Evolutionary conservation across 441 rosid genomes (phyloP), one percentile per base, ranked within the genome.

Genomic region (Croton laevigatus): DNA sequence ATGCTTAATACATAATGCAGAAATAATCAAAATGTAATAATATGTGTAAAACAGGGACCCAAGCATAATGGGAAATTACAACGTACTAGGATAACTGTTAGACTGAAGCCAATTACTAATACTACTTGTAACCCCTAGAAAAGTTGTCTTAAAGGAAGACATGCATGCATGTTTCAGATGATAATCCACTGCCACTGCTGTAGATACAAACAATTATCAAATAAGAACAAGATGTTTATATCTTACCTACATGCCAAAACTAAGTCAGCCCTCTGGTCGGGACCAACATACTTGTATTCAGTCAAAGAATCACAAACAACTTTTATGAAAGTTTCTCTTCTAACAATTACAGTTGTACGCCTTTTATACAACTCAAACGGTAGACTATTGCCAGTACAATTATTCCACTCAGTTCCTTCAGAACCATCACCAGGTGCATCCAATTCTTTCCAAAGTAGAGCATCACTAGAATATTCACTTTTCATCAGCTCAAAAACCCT

Each of bases 241-340:
- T 48, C 14, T 68, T 80, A 95, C 99, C 99, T 93, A 97, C 98
- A 95, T 36, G 99, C 98, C 78, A 95, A 83, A 82, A 83, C 77
- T 84, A 95, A 78, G 82, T 95, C 99, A 23, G 94, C 98, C 86
- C 92, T 87, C 83, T 93, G 98, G 76, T 95, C 84, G 57, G 87
- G 96, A 51, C 98, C 96, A 75, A 95, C 93, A 53, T 95, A 95
- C 86, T 93, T 92, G 69, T 95, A 95, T 52, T 95, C 93, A 65
- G 96, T 82, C 59, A 92, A 83, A 34, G 95, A 86, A 76, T 80
- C 83, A 69, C 97, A 93, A 44, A 95, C 96, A 76, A 89, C 85
- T 80, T 87, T 85, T 48, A 93, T 70, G 86, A 95, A 95, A 37
- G 81, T 73, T 62, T 85, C 88, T 79, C 98, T 81, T 45, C 81